Base-by-base conservation (phyloP, 2,329 filamentous ascomycete species). In the Pseudopithomyces chartarum region DNA sequence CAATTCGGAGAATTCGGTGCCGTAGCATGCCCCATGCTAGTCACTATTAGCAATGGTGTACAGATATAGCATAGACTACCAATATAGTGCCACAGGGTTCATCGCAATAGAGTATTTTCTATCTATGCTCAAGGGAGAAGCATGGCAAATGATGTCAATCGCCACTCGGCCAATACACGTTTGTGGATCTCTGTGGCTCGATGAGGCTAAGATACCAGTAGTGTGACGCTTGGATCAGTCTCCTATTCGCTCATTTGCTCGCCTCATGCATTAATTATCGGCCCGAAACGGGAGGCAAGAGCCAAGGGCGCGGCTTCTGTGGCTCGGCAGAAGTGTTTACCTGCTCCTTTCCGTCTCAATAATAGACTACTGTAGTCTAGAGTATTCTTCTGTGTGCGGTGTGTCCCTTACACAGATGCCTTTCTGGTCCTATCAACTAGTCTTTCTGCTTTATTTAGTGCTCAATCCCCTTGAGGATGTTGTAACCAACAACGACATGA, bases 91-190 rank as follows among this genome's bases (percentile, higher is more conserved):
- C 11, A 38, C 38, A 51, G 34, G 48, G 36, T 51, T 12, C 17
- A 22, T 51, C 13, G 23, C 34, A 51, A 17, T 15, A n/a, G n/a
- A n/a, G n/a, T n/a, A 15, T 20, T 42, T 5, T 17, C 34, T 26
- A 17, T 49, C 29, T 7, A 29, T 23, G 15, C 20, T 33, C 17
- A 42, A 22, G 38, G 26, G n/a, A 22, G 17, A 15, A 19, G 33
- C 46, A 49, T 48, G 19, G 22, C 12, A 11, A 17, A 51, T 51
- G 48, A 51, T 42, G 38, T 51, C 20, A 51, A 42, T 42, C 20
- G 48, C 48, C 47, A 39, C 48, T 13, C 38, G 38, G 22, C 38
- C 20, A 39, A 43, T 33, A 22, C 23, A 23, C 36, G 10, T 51
- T 42, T 42, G 48, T 51, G 15, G 48, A 42, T 39, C 38, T 8